Evolutionary conservation across 2,329 filamentous ascomycete genomes (phyloP).

Genomic region (Lasiodiplodia gonubiensis): DNA sequence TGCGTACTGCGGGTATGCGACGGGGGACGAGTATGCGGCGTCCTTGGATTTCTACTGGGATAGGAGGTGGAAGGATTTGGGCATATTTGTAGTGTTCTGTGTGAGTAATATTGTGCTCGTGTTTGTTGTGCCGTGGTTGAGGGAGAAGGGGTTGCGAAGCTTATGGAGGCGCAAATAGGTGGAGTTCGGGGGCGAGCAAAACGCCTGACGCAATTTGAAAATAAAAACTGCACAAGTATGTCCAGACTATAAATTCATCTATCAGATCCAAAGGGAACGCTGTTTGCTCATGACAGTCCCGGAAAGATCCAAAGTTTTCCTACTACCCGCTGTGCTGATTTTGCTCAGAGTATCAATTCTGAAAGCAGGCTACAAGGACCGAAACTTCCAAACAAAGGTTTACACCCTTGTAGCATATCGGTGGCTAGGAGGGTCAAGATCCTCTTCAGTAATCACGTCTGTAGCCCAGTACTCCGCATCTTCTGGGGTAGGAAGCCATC

Average conservation of each 20-base stretch:
- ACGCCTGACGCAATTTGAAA: too few relatives aligned
- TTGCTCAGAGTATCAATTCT: neutral
- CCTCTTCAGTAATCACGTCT: neutral
- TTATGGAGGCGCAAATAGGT: neutral
- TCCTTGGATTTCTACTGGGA: neutral
- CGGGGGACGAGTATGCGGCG: conserved; percentile 62
- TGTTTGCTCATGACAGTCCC: too few relatives aligned
- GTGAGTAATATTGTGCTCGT: neutral
- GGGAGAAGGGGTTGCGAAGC: neutral
- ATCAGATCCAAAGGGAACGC: too few relatives aligned
- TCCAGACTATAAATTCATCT: too few relatives aligned
- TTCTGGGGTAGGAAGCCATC: neutral
- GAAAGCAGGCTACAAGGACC: neutral
- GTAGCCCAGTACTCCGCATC: neutral
- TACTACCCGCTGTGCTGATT: too few relatives aligned
- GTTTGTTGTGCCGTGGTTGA: neutral
- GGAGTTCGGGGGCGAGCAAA: too few relatives aligned
- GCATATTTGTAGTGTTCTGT: conserved; percentile 6
- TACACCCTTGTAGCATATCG: neutral
- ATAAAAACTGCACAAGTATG: too few relatives aligned
- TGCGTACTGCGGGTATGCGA: conserved; percentile 67
- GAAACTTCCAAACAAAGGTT: neutral
- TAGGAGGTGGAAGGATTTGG: conserved; percentile 5
- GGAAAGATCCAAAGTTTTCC: too few relatives aligned
- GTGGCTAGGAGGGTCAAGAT: neutral